Evolutionary conservation across 2,329 filamentous ascomycete genomes (phyloP).

Genomic region (Penicillium sp.): DNA sequence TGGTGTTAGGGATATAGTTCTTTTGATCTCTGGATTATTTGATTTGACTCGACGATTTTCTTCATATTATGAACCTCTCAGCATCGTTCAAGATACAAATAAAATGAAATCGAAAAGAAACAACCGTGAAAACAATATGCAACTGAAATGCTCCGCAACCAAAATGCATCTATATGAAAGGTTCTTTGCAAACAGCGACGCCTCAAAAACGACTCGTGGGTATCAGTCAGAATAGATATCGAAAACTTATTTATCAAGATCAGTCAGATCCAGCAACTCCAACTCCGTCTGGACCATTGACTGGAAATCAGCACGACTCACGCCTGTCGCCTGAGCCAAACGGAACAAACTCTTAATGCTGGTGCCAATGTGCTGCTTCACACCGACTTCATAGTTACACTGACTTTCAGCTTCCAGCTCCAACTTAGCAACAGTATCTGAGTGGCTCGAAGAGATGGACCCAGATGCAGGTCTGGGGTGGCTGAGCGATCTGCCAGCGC

Average conservation of each 20-base stretch:
- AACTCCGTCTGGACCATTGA: conserved; percentile 60
- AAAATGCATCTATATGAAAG: conserved; percentile 10
- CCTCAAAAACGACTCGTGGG: conserved; percentile 15
- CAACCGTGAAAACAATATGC: neutral
- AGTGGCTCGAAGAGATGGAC: conserved; percentile 44
- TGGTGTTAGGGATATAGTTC: neutral
- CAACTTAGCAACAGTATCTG: conserved; percentile 53
- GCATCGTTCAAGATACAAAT: neutral
- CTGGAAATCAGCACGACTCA: conserved; percentile 60
- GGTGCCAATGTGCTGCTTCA: conserved; percentile 64
- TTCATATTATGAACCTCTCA: neutral
- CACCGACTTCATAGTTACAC: conserved; percentile 58
- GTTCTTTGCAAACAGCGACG: conserved; percentile 7
- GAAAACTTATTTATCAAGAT: conserved; percentile 39
- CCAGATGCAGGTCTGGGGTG: conserved; percentile 43
- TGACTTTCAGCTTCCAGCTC: conserved; percentile 54
- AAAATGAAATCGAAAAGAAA: neutral
- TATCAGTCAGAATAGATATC: conserved; percentile 16
- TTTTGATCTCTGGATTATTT: neutral
- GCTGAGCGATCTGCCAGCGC: conserved; percentile 32
- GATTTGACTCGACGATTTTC: neutral
- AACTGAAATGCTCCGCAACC: neutral
- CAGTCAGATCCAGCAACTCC: conserved; percentile 57
- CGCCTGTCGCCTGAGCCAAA: conserved; percentile 58
- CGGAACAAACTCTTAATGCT: conserved; percentile 65